Base-by-base conservation (phyloP, 306 rosid genomes). In the Trifolium dubium region DNA sequence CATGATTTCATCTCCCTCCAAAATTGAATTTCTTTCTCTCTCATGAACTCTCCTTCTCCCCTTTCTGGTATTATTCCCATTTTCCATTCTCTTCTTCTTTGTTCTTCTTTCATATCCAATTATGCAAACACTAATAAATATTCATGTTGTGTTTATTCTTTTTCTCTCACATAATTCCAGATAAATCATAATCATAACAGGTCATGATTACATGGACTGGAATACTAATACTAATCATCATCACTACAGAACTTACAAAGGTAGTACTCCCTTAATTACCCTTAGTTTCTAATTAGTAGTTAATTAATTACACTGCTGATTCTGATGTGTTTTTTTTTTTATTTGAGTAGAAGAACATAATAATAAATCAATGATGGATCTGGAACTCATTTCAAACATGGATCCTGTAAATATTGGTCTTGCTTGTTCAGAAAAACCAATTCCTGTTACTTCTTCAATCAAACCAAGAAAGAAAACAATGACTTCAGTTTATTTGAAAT, bases 401-500 rank as follows among this genome's bases (percentile, higher is more conserved):
- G 92, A 90, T 60, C 81, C 89, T 6, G 89, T 85, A 18, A 85
- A 92, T 72, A 88, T 82, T 60, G 96, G 88, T 47, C 69, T 88
- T 76, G 82, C 80, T 28, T 82, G 92, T 77, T 92, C 96, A 13
- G 98, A 95, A 30, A 89, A 87, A 73, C 85, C 87, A 30, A 77
- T 61, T 78, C 76, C 92, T 64, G 46, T 74, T 60, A 35, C 80
- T 87, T 75, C 80, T 86, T 71, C 92, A 19, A 73, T 69, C 6
- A 95, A 90, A 51, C 98, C 96, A 17, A 85, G 96, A 67, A 95
- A 95, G 89, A 92, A 95, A 85, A 92, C 99, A 6, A 89, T 94
- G 98, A 95, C 99, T 10, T 95, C 99, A 6, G 97, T 92, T 62
- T 92, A 83, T 82, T 89, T 95, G 80, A 95, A 88, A 88, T 95